Percentiles rank a stretch among this genome's conserved stretches.
These are phyloP conservation scores for Chernovozyma aurita DNA, from an alignment of 1,139 yeast genomes.

Conservation along the genomic window DNA sequence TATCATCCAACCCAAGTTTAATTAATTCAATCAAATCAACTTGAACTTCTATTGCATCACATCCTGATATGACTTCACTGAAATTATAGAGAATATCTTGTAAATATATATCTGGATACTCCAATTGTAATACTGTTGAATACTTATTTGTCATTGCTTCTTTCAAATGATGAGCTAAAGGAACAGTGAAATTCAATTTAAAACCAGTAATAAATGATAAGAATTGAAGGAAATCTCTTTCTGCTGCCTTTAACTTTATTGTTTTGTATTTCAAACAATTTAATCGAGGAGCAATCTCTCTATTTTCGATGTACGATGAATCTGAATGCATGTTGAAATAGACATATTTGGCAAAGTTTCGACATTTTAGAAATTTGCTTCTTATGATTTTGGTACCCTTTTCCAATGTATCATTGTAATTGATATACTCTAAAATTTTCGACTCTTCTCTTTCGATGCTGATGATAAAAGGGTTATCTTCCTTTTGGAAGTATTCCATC, in stretches of 20 bases:
- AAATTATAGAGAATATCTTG: conserved; percentile 4
- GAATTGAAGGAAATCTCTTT: conserved; percentile 9
- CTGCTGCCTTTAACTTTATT: conserved; percentile 10
- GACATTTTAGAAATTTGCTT: conserved; percentile 7
- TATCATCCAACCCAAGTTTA: conserved; percentile 3
- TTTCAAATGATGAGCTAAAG: not conserved
- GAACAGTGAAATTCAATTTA: not conserved
- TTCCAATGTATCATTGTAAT: conserved; percentile 8
- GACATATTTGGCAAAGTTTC: conserved; percentile 9
- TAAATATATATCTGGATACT: conserved; percentile 6
- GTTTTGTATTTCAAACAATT: not conserved
- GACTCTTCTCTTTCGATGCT: conserved; percentile 13
- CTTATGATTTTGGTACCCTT: conserved; percentile 10
- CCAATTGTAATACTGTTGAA: conserved; percentile 7
- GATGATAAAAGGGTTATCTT: conserved; percentile 9
- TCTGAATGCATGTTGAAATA: conserved; percentile 12
- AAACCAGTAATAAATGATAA: conserved; percentile 8
- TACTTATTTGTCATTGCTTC: conserved; percentile 1
- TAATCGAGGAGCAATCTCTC: conserved; percentile 4
- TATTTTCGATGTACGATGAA: conserved; percentile 4
- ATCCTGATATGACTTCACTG: conserved; percentile 8
- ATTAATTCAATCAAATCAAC: conserved; percentile 10
- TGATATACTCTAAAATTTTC: conserved; percentile 8
- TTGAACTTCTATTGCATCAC: conserved; percentile 11
- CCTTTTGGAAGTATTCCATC: conserved; percentile 7